phyloP scores from a whole-genome alignment of 331 rosid species.

The Spiraea crenata region DNA sequence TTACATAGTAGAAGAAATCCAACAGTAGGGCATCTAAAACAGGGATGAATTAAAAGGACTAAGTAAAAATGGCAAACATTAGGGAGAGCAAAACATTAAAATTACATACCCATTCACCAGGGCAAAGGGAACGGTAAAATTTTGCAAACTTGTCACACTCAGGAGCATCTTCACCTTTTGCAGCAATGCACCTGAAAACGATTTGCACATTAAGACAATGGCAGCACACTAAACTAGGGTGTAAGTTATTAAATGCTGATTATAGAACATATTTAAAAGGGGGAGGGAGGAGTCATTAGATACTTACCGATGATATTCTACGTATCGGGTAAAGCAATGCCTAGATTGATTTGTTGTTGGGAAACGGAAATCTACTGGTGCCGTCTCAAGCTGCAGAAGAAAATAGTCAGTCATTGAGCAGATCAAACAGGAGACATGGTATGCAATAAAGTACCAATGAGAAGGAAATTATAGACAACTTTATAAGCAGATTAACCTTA shows the following conservation, averaged over 20 bases:
- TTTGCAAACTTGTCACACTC: constrained; percentile 87
- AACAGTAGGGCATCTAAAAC: too few species aligned
- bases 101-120: constrained; percentile 91
- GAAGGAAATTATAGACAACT: constrained; percentile 1
- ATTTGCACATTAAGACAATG: constrained; percentile 13
- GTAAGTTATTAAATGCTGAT: not conserved
- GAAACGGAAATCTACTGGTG: constrained; percentile 91
- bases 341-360: constrained; percentile 97
- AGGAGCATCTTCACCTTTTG: constrained; percentile 82
- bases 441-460: not conserved
- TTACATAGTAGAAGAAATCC: too few species aligned
- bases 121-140: constrained; percentile 90
- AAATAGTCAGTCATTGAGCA: constrained; percentile 19
- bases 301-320: constrained; percentile 77
- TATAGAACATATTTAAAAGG: not conserved
- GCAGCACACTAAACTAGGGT: constrained; percentile 4
- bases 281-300: not conserved
- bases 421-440: not conserved
- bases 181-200: constrained; percentile 64
- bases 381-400: constrained; percentile 83
- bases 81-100: constrained; percentile 4
- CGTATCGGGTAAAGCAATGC: constrained; percentile 94
- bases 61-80: not conserved
- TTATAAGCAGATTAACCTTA: constrained; percentile 45
- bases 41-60: too few species aligned